Base-by-base conservation (phyloP, 1,139 yeast genomes). In the Wickerhamomyces sp. region DNA sequence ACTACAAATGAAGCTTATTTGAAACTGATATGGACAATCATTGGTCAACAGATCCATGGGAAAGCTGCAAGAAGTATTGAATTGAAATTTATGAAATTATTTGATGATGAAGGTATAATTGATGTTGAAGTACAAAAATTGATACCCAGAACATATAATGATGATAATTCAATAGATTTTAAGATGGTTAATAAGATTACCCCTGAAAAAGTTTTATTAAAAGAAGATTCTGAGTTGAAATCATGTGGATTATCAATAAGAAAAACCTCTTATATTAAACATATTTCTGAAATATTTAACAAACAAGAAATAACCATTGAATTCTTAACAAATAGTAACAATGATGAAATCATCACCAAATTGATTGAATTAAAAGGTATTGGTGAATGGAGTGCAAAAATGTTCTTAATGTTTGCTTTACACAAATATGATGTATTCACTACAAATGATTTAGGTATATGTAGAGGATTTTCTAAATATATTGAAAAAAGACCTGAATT, bases 311-410 rank as follows among this genome's bases (percentile, higher is more conserved):
- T 81, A 18, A 60, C 78, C 0, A 62, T 67, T n/a, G 67, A 67
- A 4, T 68, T 78, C 52, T 76, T 73, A 54, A 48, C 54, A 11
- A 56, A 43, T 1, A 63, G 63, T 13, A 55, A 64, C 5, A 71
- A 72, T 43, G 71, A 69, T 4, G 84, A 73, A 32, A 69, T 87
- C 4, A 68, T 78, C 1, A 76, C 74, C 26, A 78, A 74, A 46
- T 64, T 89, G 45, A 79, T 80, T 1, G 63, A 69, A 37, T 68
- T 89, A 45, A 86, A 88, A 59, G 97, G 97, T 0, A 77, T 90
- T 33, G 97, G 97, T 0, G 77, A 80, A 1, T 90, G 98, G 98
- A 81, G 91, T 10, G 94, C 95, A 0, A 86, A 84, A 47, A 90
- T 90, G 96, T 90, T 89, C 65, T 67, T 85, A 15, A 62, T 84